phyloP scores from a whole-genome alignment of 495 filamentous ascomycete species.

The Aspergillus baeticus region DNA sequence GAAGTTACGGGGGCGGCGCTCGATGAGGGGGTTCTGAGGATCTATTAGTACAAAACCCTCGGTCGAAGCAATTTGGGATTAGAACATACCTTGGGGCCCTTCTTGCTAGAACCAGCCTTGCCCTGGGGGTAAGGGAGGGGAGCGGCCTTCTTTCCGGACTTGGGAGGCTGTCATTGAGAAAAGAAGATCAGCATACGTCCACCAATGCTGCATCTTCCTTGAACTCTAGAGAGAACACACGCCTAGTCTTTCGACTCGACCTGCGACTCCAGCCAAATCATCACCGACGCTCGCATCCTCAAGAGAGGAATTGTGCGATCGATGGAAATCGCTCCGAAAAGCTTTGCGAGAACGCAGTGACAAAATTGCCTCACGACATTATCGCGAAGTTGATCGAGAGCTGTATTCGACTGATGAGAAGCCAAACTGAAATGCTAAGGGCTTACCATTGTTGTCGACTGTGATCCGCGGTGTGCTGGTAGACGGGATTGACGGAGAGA shows the following conservation, averaged over 20 bases:
- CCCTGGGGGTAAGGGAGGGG: slow-evolving; percentile 93
- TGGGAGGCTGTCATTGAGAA: slow-evolving; percentile 99
- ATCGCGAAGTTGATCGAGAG: slow-evolving; percentile 37
- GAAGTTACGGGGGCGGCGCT: slow-evolving; percentile 96
- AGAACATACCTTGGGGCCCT: slow-evolving; percentile 84
- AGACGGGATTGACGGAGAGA: slow-evolving; percentile 41
- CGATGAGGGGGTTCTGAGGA: slow-evolving; percentile 94
- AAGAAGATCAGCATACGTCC: slow-evolving; percentile 93
- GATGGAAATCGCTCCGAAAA: slow-evolving; percentile 44
- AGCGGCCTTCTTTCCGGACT: slow-evolving; percentile 92
- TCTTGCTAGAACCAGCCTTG: slow-evolving; percentile 88
- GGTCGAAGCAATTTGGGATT: slow-evolving; percentile 30
- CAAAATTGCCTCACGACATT: slow-evolving; percentile 36
- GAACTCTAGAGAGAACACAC: slow-evolving; percentile 85
- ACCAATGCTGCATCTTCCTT: slow-evolving; percentile 77
- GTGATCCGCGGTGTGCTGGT: slow-evolving; percentile 40
- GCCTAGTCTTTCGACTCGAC: slow-evolving; percentile 49
- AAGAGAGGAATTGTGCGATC: slow-evolving; percentile 27
- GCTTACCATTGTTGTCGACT: slow-evolving; percentile 55
- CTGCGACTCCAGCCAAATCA: slow-evolving; percentile 80
- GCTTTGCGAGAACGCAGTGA: slow-evolving; percentile 32
- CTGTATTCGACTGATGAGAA: slow-evolving; percentile 17
- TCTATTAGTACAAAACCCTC: slow-evolving; percentile 17
- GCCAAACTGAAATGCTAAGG: slow-evolving; percentile 29
- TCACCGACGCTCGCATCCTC: slow-evolving; percentile 55